Base-by-base conservation (phyloP, 371 early-diverging fungal species). In the Circinella minor region DNA sequence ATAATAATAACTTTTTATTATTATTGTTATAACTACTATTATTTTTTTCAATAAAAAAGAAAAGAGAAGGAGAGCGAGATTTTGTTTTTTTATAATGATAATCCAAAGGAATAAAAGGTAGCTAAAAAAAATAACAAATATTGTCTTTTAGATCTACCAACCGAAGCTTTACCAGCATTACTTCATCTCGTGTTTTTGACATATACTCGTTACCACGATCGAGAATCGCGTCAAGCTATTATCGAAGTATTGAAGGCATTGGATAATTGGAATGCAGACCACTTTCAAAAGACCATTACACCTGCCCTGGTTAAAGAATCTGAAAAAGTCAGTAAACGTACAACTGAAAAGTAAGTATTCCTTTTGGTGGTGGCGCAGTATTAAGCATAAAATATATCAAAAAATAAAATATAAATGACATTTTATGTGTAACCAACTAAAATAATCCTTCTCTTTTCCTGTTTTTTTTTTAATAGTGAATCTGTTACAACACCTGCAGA, bases 151-250 rank as follows among this genome's bases (percentile, higher is more conserved):
- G 91, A 87, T 78, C 71, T 89, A 61, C 86, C 89, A 36, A 79
- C 81, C 11, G 86, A 89, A 75, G 69, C 77, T 39, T 76, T 90
- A 65, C 86, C 86, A 59, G 72, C 81, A 13, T 67, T 90, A 54
- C 74, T 90, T 55, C 85, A 83, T 59, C 71, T 88, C 61, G 65
- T 89, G 36, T 79, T 87, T 65, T 73, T 89, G 57, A 86, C 89
- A 54, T 86, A 88, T 73, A 75, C 89, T 36, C 89, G 91, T 57
- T 90, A 90, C 70, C 83, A 78, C 57, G 91, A 90, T 70, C 83
- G 88, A 65, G 74, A 80, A 39, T 90, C 89, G 17, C 89, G 91
- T 65, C 71, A 76, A 46, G 77, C 86, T 4, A 81, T 89, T 54
- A 68, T 89, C n/a, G 88, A 88, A 37, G 85, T 85, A 7, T 70